Base-by-base conservation (phyloP, 2,329 filamentous ascomycete species). In the Golovinomyces cichoracearum region DNA sequence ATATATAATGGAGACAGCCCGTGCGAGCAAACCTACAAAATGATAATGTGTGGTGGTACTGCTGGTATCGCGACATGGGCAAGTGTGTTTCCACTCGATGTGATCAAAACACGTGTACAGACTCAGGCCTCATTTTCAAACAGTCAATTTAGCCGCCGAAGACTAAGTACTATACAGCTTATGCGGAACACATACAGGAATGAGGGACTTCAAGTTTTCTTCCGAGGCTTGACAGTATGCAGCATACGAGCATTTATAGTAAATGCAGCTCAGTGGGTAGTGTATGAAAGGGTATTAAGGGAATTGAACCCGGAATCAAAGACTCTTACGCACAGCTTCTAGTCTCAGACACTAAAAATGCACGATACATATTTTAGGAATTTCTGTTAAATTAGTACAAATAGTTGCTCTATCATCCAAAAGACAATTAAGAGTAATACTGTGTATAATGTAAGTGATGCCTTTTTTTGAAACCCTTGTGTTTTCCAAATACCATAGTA, bases 91-190 rank as follows among this genome's bases (percentile, higher is more conserved):
- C 88, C 88, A 0, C 64, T 95, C 15, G 88, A 95, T 62, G 79
- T 93, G 44, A 71, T 95, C 59, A 95, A 95, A 66, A 94, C 88
- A 2, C 70, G 84, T 48, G 72, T 94, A n/a, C 88, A 95, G 62
- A 78, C 79, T 1, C 83, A 90, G 63, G 63, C 50, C 17, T 62
- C 3, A 60, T 38, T 54, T 42, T 27, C 51, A 40, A 57, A 49
- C 53, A 58, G 53, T 27, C 53, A 51, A 48, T 58, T 27, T 21
- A 25, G 23, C 42, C 17, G 23, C 47, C 46, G 47, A 47, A 63
- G 65, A 44, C 50, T 66, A 60, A 65, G 74, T 1, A 73, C 83
- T 0, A 60, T 80, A 23, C 69, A 75, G 40, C 69, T 88, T 38
- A 74, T 81, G 0, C 73, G 64, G 53, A 65, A 74, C 37, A 73